Conservation (phyloP, 768 basidiomycete species). For the Russula sp. region DNA sequence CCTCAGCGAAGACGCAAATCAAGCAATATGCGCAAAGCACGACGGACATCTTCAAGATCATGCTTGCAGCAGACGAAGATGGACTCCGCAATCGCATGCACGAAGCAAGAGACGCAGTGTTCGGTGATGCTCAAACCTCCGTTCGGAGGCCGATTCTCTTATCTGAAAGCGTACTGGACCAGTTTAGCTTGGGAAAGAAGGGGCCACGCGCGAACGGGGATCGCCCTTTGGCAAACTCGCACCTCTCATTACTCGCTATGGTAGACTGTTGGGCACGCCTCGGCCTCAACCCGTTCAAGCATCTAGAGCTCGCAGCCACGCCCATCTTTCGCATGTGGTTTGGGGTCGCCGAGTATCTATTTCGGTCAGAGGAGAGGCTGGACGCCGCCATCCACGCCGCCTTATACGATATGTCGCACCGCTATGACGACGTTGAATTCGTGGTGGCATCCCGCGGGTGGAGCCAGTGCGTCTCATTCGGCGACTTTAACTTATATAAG, state of each 20-base stretch:
- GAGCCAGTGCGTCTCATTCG: constrained; percentile 93
- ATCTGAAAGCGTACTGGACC: constrained; percentile 78
- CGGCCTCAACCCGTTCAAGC: constrained; percentile 80
- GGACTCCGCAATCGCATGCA: constrained; percentile 67
- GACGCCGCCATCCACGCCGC: constrained; percentile 69
- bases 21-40: constrained; percentile 83
- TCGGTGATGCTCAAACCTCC: constrained; percentile 40
- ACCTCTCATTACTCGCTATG: constrained; percentile 93
- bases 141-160: constrained; percentile 65
- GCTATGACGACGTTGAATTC: constrained; percentile 91
- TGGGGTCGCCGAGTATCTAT: constrained; percentile 94
- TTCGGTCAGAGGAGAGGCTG: constrained; percentile 60
- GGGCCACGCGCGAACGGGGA: constrained; percentile 10
- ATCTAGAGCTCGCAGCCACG: constrained; percentile 90
- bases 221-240: constrained; percentile 66
- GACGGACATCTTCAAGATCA: constrained; percentile 92
- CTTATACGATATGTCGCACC: constrained; percentile 67
- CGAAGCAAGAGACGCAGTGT: constrained; percentile 69
- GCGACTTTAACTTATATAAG: constrained; percentile 84
- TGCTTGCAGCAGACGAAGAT: constrained; percentile 57
- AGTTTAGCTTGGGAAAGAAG: constrained; percentile 71
- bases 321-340: constrained; percentile 96
- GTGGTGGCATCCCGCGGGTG: constrained; percentile 90
- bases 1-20: constrained; percentile 81
- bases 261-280: constrained; percentile 96